These are phyloP conservation scores for Calycina herbarum DNA, from an alignment of 2,329 filamentous ascomycete genomes.

Conservation along the genomic window DNA sequence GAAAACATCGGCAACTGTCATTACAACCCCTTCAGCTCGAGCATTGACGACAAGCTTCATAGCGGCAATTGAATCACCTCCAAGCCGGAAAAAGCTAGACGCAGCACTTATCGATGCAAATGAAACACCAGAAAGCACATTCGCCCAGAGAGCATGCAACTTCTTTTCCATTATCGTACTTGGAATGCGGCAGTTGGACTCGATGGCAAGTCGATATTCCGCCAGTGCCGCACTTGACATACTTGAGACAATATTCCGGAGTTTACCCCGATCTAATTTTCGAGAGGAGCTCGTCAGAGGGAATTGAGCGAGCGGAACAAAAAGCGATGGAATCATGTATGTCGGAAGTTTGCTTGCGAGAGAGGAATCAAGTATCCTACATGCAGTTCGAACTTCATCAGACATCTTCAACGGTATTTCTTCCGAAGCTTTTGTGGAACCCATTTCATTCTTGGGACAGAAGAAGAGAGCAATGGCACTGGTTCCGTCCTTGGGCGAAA, in stretches of 20 bases:
- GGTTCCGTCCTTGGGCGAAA: conserved; percentile 6
- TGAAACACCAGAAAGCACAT: conserved; percentile 11
- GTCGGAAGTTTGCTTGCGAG: conserved; percentile 25
- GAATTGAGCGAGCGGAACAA: conserved; percentile 34
- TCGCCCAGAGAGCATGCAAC: conserved; percentile 19
- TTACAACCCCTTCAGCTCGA: conserved; percentile 31
- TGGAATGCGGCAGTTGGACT: not conserved
- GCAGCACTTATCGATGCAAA: conserved; percentile 24
- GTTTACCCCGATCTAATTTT: conserved; percentile 40
- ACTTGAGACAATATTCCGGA: conserved; percentile 29
- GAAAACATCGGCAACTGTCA: conserved; percentile 45
- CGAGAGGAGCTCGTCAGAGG: conserved; percentile 35
- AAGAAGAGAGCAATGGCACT: conserved; percentile 12
- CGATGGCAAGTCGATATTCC: conserved; percentile 6
- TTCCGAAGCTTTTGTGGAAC: not conserved
- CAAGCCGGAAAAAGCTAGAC: conserved; percentile 47
- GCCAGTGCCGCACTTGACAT: conserved; percentile 4
- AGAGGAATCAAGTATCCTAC: conserved; percentile 13
- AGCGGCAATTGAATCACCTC: conserved; percentile 47
- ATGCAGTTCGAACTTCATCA: not conserved
- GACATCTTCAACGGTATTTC: conserved; percentile 12
- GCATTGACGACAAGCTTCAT: conserved; percentile 42
- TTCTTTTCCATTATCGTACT: conserved; percentile 17
- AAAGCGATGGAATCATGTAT: conserved; percentile 40
- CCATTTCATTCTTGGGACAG: not conserved